A percentile compares a stretch with the other conserved stretches of the same genome.
Conservation (phyloP, 768 basidiomycete species). For the Kwoniella dejecticola region DNA sequence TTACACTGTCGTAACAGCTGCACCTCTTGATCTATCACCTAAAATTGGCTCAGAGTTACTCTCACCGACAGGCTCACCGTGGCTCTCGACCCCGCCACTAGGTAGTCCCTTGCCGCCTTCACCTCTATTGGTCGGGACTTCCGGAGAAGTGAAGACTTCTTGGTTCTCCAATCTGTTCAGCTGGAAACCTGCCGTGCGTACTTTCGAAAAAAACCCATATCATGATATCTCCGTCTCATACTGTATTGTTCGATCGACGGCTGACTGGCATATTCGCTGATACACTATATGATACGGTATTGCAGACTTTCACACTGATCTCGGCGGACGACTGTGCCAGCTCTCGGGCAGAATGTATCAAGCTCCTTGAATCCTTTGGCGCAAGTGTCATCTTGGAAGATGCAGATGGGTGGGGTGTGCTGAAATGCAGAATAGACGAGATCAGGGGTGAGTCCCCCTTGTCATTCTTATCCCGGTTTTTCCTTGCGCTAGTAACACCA, state of each 20-base stretch:
- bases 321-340: slow-evolving; percentile 59
- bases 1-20: slow-evolving; percentile 16
- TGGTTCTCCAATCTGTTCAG: slow-evolving; percentile 89
- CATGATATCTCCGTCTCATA: background rate
- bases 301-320: slow-evolving; percentile 54
- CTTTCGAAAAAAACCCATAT: background rate
- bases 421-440: slow-evolving; percentile 78
- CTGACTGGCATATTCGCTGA: background rate
- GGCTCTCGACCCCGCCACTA: slow-evolving; percentile 28
- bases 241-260: background rate
- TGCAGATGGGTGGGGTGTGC: slow-evolving; percentile 65
- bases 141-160: slow-evolving; percentile 61
- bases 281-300: background rate
- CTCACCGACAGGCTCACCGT: slow-evolving; percentile 33
- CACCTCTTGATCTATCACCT: slow-evolving; percentile 41
- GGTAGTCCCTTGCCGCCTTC: slow-evolving; percentile 30
- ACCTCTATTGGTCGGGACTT: slow-evolving; percentile 29
- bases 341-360: slow-evolving; percentile 73
- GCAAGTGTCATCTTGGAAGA: slow-evolving; percentile 69
- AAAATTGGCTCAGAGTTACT: slow-evolving; percentile 30
- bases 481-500: too few relatives aligned
- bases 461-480: background rate
- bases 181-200: slow-evolving; percentile 64
- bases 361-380: slow-evolving; percentile 73
- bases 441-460: slow-evolving; percentile 58